Percentiles rank a stretch among this genome's conserved stretches.
These are phyloP conservation scores for Metschnikowia cerradonensis DNA, from an alignment of 805 yeast genomes.

Conservation along the genomic window DNA sequence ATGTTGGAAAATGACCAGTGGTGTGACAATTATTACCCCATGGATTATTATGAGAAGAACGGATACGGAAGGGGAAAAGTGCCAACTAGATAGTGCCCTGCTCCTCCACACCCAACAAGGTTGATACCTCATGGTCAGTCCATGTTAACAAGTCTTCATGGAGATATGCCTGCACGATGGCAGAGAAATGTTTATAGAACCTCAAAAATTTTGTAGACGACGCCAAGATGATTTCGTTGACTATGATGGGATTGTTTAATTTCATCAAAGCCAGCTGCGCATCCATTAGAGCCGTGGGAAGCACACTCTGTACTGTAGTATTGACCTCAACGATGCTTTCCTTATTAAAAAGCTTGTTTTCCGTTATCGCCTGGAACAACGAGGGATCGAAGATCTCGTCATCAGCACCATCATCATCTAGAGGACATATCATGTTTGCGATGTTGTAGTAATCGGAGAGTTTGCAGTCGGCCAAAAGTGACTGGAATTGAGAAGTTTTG, in stretches of 20 bases:
- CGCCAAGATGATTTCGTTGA: conserved; percentile 48
- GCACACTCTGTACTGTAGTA: conserved; percentile 42
- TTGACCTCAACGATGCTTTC: conserved; percentile 44
- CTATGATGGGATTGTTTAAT: conserved; percentile 60
- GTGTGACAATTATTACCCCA: conserved; percentile 70
- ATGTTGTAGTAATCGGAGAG: conserved; percentile 58
- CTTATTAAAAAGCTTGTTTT: conserved; percentile 52
- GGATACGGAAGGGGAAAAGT: conserved; percentile 88
- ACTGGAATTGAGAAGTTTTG: conserved; percentile 42
- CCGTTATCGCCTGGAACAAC: conserved; percentile 61
- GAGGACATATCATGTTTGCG: conserved; percentile 67
- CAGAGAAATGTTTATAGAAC: conserved; percentile 40
- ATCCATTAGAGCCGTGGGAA: conserved; percentile 62
- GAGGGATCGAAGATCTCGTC: conserved; percentile 57
- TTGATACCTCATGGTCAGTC: conserved; percentile 58
- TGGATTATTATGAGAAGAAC: conserved; percentile 89
- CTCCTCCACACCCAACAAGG: conserved; percentile 62
- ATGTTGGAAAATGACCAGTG: conserved; percentile 73
- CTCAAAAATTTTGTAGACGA: conserved; percentile 49
- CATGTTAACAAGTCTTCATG: conserved; percentile 40
- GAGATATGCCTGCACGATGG: conserved; percentile 37
- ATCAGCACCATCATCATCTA: conserved; percentile 55
- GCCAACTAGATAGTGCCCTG: conserved; percentile 36
- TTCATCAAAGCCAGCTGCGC: conserved; percentile 54
- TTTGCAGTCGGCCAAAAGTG: conserved; percentile 49